phyloP scores from a whole-genome alignment of 306 rosid species.

The Hippophae tibetana region DNA sequence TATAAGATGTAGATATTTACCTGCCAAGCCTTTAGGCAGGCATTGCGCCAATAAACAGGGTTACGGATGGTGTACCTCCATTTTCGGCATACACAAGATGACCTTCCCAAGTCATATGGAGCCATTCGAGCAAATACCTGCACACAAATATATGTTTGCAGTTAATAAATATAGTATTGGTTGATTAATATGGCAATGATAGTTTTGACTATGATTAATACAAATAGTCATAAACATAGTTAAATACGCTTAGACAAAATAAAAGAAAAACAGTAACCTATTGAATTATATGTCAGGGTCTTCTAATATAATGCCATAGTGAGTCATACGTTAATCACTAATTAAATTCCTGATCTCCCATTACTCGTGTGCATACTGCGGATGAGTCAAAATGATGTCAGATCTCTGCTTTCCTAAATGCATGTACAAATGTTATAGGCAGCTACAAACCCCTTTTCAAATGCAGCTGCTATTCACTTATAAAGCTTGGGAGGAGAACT shows the following conservation, averaged over 20 bases:
- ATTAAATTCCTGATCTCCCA: background rate
- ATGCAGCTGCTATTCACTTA: no score
- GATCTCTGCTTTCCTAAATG: no score
- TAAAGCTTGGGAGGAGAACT: background rate
- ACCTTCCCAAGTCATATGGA: constrained; percentile 81
- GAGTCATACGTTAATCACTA: background rate
- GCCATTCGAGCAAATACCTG: constrained; percentile 76
- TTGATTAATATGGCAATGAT: background rate
- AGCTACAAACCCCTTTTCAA: no score
- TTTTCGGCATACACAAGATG: constrained; percentile 88
- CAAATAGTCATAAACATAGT: background rate
- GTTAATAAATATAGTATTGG: background rate
- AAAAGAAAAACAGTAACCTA: background rate
- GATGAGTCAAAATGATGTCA: no score
- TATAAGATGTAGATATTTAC: constrained; percentile 34
- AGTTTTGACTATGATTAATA: no score
- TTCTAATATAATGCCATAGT: background rate
- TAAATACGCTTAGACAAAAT: background rate
- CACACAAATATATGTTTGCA: background rate
- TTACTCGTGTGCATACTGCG: no score
- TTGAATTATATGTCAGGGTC: background rate
- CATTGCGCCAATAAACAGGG: constrained; percentile 87
- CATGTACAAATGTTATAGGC: no score
- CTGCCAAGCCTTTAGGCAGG: constrained; percentile 99
- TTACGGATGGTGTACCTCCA: constrained; percentile 88